Percentiles rank a stretch among this genome's conserved stretches.
Conservation (phyloP, 1,139 yeast species). For the Oligophagozyma castellii region DNA sequence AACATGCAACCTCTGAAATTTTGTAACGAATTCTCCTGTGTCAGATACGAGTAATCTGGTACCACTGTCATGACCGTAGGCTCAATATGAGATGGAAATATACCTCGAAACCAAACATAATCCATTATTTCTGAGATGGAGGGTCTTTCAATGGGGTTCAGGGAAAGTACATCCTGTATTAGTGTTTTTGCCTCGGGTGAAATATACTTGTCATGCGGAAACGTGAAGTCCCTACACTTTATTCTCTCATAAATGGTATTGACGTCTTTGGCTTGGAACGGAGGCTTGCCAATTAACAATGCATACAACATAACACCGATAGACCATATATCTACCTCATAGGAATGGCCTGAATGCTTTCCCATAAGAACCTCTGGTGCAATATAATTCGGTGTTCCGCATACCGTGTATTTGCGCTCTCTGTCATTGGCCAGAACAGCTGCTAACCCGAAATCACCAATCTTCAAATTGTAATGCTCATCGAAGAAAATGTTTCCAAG, state of each 20-base stretch:
- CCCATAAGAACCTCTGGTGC: conserved; percentile 95
- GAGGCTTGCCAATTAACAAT: conserved; percentile 83
- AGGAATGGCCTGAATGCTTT: conserved; percentile 77
- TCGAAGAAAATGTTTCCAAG: conserved; percentile 91
- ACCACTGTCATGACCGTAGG: conserved; percentile 48
- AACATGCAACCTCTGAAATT: conserved; percentile 60
- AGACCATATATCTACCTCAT: conserved; percentile 95
- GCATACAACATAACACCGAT: conserved; percentile 94
- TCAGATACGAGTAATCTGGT: conserved; percentile 41
- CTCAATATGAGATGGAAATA: conserved; percentile 66
- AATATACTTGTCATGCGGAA: conserved; percentile 51
- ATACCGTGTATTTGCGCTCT: conserved; percentile 79
- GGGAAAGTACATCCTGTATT: conserved; percentile 56
- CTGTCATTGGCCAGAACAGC: conserved; percentile 60
- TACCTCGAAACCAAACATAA: conserved; percentile 75
- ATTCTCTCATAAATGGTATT: conserved; percentile 87
- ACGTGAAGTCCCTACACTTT: conserved; percentile 64
- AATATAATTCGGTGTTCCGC: conserved; percentile 97
- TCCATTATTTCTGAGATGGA: conserved; percentile 63
- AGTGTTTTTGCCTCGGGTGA: conserved; percentile 60
- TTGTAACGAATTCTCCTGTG: conserved; percentile 45
- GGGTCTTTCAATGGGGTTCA: conserved; percentile 76
- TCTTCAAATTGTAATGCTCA: conserved; percentile 80
- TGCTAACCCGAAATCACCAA: conserved; percentile 95
- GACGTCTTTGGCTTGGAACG: conserved; percentile 93